phyloP scores from a whole-genome alignment of 2,329 filamentous ascomycete genomes.

The Fusarium avenaceum region DNA sequence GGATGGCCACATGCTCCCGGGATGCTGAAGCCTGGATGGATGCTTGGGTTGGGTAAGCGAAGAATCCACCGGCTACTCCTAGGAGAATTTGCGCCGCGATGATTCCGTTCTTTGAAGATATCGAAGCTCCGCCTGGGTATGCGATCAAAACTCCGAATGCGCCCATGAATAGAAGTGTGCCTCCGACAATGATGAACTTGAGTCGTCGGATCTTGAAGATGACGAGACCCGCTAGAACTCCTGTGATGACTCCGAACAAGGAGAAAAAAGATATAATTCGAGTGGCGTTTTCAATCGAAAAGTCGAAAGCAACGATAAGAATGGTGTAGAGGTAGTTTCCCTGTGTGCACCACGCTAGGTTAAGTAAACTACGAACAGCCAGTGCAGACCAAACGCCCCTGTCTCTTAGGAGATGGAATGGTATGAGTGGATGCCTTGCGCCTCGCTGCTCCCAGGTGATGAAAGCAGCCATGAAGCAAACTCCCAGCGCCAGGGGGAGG shows the following conservation, averaged over 20 bases:
- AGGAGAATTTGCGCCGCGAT: conserved; percentile 69
- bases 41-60: conserved; percentile 60
- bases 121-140: conserved; percentile 63
- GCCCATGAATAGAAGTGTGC: conserved; percentile 67
- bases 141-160: conserved; percentile 69
- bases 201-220: conserved; percentile 66
- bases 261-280: conserved; percentile 69
- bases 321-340: conserved; percentile 72
- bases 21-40: conserved; percentile 57
- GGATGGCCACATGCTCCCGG: conserved; percentile 56
- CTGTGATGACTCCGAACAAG: conserved; percentile 67
- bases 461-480: conserved; percentile 63
- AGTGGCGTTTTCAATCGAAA: conserved; percentile 66
- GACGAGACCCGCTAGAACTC: conserved; percentile 64
- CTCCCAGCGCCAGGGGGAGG: conserved; percentile 64
- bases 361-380: conserved; percentile 65
- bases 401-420: conserved; percentile 69
- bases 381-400: conserved; percentile 73
- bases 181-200: conserved; percentile 70
- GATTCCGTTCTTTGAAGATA: conserved; percentile 62
- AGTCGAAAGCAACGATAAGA: conserved; percentile 69
- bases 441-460: conserved; percentile 66
- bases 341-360: conserved; percentile 69
- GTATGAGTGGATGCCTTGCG: conserved; percentile 66
- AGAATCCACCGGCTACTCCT: conserved; percentile 70